These are phyloP conservation scores for Trichoderma breve DNA, from an alignment of 2,329 filamentous ascomycete species.

Conservation along the genomic window DNA sequence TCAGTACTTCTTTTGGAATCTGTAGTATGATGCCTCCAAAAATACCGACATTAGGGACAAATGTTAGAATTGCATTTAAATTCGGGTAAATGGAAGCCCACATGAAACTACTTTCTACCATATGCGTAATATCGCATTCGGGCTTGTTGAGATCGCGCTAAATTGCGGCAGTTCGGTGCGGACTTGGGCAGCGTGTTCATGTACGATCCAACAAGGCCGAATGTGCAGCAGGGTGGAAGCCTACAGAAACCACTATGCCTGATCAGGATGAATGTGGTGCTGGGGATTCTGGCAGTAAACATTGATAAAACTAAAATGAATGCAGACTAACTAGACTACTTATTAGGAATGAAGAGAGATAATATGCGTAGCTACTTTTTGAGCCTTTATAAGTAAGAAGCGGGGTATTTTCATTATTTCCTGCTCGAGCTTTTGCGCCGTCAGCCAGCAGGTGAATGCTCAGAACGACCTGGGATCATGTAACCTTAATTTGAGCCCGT, in stretches of 20 bases:
- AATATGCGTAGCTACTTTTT: not conserved
- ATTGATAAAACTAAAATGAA: not conserved
- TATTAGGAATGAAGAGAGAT: not conserved
- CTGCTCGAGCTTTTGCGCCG: not conserved
- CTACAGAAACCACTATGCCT: not conserved
- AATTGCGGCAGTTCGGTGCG: not conserved
- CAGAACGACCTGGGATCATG: not conserved
- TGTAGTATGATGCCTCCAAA: not conserved
- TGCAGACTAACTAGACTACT: not conserved
- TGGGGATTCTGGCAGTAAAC: not conserved
- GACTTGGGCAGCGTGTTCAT: not conserved
- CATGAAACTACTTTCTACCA: not conserved
- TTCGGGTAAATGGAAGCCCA: not conserved
- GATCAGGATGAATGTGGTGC: not conserved
- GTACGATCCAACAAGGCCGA: not conserved
- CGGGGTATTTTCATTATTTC: not conserved
- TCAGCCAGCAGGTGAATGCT: not conserved
- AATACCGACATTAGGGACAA: not conserved
- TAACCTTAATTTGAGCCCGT: not conserved
- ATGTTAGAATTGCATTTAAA: not conserved
- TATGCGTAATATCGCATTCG: not conserved
- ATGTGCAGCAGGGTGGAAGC: not conserved
- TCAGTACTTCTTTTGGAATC: not conserved
- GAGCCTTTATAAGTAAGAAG: not conserved
- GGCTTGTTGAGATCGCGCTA: not conserved